Base-by-base conservation (phyloP, 1,139 yeast species). In the Cylindricascospora bacillispora region DNA sequence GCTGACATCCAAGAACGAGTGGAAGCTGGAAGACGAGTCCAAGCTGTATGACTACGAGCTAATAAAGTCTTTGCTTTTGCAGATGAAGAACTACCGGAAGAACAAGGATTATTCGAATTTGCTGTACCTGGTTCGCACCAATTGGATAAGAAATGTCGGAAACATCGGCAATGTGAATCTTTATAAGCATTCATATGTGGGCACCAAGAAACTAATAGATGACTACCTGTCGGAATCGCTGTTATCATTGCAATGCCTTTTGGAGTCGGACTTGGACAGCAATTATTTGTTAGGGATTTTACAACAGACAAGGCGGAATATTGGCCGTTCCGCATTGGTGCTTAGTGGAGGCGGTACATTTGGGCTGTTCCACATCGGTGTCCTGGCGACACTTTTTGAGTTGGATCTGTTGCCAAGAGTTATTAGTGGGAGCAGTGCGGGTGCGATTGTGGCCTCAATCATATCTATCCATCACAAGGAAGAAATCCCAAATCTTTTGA, bases 351-450 rank as follows among this genome's bases (percentile, higher is more conserved):
- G 99, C 1, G 86, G 94, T 10, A 80, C 94, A 3, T 80, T 89
- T 59, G 98, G 97, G 0, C 61, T 86, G 30, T 73, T 86, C 40
- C 98, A 89, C 43, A 79, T 85, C 33, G 99, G 99, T 0, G 95
- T 89, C 0, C 61, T 86, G 32, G 72, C 85, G 5, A 80, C 92
- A 5, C 62, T 89, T 24, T 59, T 78, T 28, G 92, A 81, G 43
- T 67, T 70, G 27, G 73, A 77, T 31, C 61, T 86, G 21, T 59
- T 89, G 25, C 99, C 99, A 0, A 65, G 85, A 29, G 82, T 89
- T 28, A 72, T 89, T n/a, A 79, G 93, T 31, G 98, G 99, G 1
- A 79, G 94, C 7, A 82, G 95, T 10, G 94, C 97, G 0, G 99
- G 99, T 12, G 85, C 95, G 1, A 86, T 89, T 32, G 77, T 92